Conservation (phyloP, 1,284 basidiomycete genomes). For the Apiotrichum akiyoshidainum region DNA sequence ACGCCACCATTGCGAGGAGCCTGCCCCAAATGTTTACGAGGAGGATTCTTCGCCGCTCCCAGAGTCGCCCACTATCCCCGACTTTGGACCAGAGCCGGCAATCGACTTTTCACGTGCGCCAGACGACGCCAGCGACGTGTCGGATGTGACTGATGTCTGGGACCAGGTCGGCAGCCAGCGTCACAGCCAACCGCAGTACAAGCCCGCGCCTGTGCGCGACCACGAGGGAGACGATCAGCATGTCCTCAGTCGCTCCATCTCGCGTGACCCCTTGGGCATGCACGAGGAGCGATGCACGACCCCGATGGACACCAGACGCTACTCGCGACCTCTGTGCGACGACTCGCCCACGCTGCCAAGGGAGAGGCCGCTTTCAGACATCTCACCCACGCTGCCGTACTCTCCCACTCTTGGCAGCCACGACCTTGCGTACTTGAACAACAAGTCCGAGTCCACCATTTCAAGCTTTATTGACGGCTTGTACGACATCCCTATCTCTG, state of each 20-base stretch:
- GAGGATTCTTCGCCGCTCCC: neutral
- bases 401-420: neutral
- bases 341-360: neutral
- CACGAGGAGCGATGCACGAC: neutral
- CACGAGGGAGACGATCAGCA: neutral
- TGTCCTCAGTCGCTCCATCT: neutral
- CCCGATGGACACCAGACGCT: neutral
- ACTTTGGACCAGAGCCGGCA: neutral
- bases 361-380: neutral
- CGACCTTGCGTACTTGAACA: neutral
- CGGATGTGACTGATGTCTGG: neutral
- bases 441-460: neutral
- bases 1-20: too few species aligned
- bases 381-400: neutral
- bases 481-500: neutral
- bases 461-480: neutral
- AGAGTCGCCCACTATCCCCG: neutral
- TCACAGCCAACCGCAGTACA: neutral
- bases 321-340: conserved; percentile 2
- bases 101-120: neutral
- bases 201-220: neutral
- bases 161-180: neutral
- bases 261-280: neutral
- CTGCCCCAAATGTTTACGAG: too few species aligned
- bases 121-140: neutral